Evolutionary conservation across 2,329 filamentous ascomycete genomes (phyloP), one percentile per base, ranked within the genome.

Genomic region (Elsinoe arachidis): DNA sequence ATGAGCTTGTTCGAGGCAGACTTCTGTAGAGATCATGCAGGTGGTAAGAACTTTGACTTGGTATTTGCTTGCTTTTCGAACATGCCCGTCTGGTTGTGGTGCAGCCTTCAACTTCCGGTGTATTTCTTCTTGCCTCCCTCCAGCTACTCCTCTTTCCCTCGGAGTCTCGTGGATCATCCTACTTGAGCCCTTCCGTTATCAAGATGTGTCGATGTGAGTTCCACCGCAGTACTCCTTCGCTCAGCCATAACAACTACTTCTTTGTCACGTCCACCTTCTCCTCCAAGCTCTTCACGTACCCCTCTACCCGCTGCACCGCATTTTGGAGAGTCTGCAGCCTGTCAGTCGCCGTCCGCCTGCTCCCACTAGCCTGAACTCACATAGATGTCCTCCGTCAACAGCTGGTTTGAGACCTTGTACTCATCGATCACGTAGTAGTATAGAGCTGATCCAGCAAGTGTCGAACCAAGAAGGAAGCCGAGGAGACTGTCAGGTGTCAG

Each of bases 401-500:
- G 81, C 75, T 95, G 88, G 76, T 96, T 97, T 65, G 90, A 88
- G 43, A 90, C 80, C 76, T 90, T 90, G 78, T 96, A 97, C 73
- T 97, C 91, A 70, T 92, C 84, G 66, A 97, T 76, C 63, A 96
- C 82, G 73, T 97, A 97, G 72, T 89, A 90, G 77, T 96, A 97
- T 66, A 95, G 87, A 59, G 83, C 86, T 55, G 81, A 82, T 66
- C 90, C 90, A 44, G 91, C 85, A 55, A 90, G 77, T 47, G 87
- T 85, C 61, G 87, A 85, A 63, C 92, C 92, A 62, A 93, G 79
- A 53, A 97, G 84, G 78, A 97, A 97, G 55, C 92, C 92, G 67
- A 96, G 90, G 60, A 96, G 76, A 59, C 92, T 96, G 58, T 60
- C 21, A 44, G 35, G 46, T n/a, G 38, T 61, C 46, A 58, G 54